Percentiles rank a stretch among this genome's conserved stretches.
Conservation (phyloP, 2,329 filamentous ascomycete genomes). For the Sclerotinia sclerotiorum region DNA sequence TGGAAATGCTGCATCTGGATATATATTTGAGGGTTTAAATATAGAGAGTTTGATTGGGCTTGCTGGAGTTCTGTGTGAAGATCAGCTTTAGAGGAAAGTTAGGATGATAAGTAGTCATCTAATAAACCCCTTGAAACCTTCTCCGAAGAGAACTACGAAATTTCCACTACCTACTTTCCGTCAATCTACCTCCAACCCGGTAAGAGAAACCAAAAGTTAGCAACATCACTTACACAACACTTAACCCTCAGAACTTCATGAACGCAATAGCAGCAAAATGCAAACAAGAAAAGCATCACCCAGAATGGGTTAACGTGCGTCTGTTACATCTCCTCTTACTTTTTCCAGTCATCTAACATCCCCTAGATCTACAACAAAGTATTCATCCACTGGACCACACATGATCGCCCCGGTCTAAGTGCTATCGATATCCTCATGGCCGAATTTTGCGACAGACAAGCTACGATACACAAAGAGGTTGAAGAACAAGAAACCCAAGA, state of each 20-base stretch:
- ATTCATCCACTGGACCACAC: slow-evolving; percentile 72
- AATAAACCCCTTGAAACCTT: not conserved
- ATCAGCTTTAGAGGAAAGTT: not conserved
- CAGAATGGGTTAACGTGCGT: slow-evolving; percentile 72
- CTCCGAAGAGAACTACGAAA: not conserved
- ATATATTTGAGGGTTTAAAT: not conserved
- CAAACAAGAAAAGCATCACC: slow-evolving; percentile 68
- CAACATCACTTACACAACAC: not conserved
- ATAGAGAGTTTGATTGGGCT: not conserved
- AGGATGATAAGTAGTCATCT: not conserved
- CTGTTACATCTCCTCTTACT: not conserved
- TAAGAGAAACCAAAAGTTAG: not conserved
- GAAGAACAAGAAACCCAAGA: too few species aligned
- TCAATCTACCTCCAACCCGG: not conserved
- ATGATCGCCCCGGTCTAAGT: slow-evolving; percentile 65
- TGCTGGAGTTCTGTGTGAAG: not conserved
- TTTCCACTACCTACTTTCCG: not conserved
- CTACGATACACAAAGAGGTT: not conserved
- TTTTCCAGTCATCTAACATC: not conserved
- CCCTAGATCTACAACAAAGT: slow-evolving; percentile 67
- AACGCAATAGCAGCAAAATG: slow-evolving; percentile 67
- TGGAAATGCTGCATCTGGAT: not conserved
- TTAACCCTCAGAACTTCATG: slow-evolving; percentile 65
- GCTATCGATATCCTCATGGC: slow-evolving; percentile 63
- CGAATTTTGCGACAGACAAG: slow-evolving; percentile 50